Conservation (phyloP, 108 stramenopile species). For the Conticribra guillardii region DNA sequence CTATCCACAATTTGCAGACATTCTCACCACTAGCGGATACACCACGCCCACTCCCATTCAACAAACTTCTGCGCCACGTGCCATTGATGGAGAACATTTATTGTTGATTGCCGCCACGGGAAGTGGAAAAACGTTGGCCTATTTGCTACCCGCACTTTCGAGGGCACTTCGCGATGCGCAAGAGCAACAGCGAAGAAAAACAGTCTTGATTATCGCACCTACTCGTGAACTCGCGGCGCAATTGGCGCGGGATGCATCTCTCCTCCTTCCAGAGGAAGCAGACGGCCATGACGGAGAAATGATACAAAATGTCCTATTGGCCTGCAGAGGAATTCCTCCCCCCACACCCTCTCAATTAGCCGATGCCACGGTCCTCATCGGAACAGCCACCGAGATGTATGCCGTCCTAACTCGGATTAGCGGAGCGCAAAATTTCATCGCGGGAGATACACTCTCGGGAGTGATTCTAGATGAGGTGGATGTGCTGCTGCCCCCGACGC, state of each 20-base stretch:
- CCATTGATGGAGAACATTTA: constrained; percentile 44
- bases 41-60: constrained; percentile 62
- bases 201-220: constrained; percentile 47
- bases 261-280: constrained; percentile 32
- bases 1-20: constrained; percentile 46
- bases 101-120: constrained; percentile 59
- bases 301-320: constrained; percentile 40
- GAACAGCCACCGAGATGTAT: constrained; percentile 55
- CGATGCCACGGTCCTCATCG: constrained; percentile 46
- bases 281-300: constrained; percentile 11
- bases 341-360: constrained; percentile 41
- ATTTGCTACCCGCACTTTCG: constrained; percentile 46
- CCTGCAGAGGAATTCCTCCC: constrained; percentile 51
- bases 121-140: constrained; percentile 53
- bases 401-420: constrained; percentile 50
- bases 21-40: constrained; percentile 39
- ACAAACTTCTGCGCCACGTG: constrained; percentile 36
- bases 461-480: constrained; percentile 66
- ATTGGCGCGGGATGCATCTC: constrained; percentile 47
- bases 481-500: constrained; percentile 54
- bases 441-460: constrained; percentile 48
- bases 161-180: constrained; percentile 15
- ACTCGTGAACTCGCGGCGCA: constrained; percentile 58
- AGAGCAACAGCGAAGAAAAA: constrained; percentile 4
- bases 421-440: constrained; percentile 49